Percentiles rank a stretch among this genome's conserved stretches.
These are phyloP conservation scores for Aspergillus hortae DNA, from an alignment of 2,329 filamentous ascomycete genomes.

Conservation along the genomic window DNA sequence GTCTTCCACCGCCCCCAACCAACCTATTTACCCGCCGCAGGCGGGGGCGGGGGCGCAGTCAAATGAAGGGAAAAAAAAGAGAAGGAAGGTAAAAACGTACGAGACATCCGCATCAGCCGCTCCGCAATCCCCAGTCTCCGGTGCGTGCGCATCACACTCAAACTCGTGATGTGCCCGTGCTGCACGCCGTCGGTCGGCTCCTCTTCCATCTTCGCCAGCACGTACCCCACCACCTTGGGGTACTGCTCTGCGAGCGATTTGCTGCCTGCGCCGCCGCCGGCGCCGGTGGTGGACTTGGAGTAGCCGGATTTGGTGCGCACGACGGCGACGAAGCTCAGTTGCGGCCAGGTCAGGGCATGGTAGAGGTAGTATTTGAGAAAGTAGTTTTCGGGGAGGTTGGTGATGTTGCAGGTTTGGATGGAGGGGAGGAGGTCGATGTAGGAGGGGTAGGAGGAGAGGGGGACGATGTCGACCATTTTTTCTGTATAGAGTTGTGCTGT, in stretches of 20 bases:
- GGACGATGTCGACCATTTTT: slow-evolving; percentile 48
- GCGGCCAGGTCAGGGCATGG: slow-evolving; percentile 96
- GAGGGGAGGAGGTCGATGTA: slow-evolving; percentile 82
- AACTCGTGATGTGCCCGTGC: slow-evolving; percentile 92
- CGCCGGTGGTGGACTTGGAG: slow-evolving; percentile 65
- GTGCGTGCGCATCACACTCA: slow-evolving; percentile 96
- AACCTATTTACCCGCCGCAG: neutral
- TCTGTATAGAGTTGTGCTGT: neutral
- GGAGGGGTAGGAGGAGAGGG: slow-evolving; percentile 44
- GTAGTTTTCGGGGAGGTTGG: slow-evolving; percentile 99
- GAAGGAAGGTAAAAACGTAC: slow-evolving; percentile 50
- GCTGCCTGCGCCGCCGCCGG: neutral
- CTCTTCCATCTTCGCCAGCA: slow-evolving; percentile 99
- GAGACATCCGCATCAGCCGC: slow-evolving; percentile 94
- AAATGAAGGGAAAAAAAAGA: neutral
- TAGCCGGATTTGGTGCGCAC: slow-evolving; percentile 76
- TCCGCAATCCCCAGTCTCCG: slow-evolving; percentile 86
- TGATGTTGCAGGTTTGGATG: slow-evolving; percentile 96
- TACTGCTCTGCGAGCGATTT: slow-evolving; percentile 52
- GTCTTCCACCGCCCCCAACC: neutral
- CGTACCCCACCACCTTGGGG: slow-evolving; percentile 96
- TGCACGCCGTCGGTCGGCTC: slow-evolving; percentile 85
- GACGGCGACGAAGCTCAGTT: slow-evolving; percentile 93
- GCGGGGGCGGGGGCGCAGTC: neutral
- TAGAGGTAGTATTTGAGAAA: slow-evolving; percentile 99